phyloP scores from a whole-genome alignment of 2,329 filamentous ascomycete species.

The Aspergillus sp. region DNA sequence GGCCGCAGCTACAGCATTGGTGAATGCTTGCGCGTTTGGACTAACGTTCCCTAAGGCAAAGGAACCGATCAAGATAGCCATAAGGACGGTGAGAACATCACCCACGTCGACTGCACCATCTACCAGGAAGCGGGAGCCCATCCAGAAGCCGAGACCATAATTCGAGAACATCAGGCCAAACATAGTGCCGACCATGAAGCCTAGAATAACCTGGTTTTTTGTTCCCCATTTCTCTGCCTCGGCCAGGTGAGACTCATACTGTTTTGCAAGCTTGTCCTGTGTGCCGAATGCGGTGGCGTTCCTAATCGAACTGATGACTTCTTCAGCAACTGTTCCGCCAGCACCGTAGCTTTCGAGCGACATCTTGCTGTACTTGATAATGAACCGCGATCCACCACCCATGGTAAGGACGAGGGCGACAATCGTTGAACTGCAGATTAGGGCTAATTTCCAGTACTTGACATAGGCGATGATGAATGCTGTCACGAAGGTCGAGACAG shows the following conservation, averaged over 20 bases:
- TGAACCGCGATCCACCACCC: conserved; percentile 69
- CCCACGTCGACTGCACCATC: conserved; percentile 65
- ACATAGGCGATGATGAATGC: conserved; percentile 89
- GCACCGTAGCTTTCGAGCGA: conserved; percentile 77
- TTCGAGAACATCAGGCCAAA: conserved; percentile 83
- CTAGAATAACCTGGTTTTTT: conserved; percentile 70
- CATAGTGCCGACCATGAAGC: conserved; percentile 78
- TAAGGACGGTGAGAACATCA: conserved; percentile 77
- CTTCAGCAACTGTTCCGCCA: conserved; percentile 86
- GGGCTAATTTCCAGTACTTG: conserved; percentile 87
- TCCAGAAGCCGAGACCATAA: conserved; percentile 86
- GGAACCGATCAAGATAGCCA: conserved; percentile 89
- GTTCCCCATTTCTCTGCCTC: conserved; percentile 74
- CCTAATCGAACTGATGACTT: conserved; percentile 89
- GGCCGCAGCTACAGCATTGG: conserved; percentile 76
- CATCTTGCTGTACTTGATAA: conserved; percentile 77
- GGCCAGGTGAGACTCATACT: conserved; percentile 75
- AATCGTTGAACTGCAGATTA: conserved; percentile 82
- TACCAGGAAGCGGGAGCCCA: conserved; percentile 74
- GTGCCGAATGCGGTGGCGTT: conserved; percentile 93
- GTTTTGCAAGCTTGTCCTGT: conserved; percentile 82
- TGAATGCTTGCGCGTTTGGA: conserved; percentile 84
- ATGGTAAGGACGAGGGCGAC: conserved; percentile 76
- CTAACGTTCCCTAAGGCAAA: conserved; percentile 87
- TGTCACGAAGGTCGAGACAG: conserved; percentile 77